A percentile compares a stretch with the other conserved stretches of the same genome.
Conservation (phyloP, 352 stramenopile genomes). For the Phytophthora cactorum region DNA sequence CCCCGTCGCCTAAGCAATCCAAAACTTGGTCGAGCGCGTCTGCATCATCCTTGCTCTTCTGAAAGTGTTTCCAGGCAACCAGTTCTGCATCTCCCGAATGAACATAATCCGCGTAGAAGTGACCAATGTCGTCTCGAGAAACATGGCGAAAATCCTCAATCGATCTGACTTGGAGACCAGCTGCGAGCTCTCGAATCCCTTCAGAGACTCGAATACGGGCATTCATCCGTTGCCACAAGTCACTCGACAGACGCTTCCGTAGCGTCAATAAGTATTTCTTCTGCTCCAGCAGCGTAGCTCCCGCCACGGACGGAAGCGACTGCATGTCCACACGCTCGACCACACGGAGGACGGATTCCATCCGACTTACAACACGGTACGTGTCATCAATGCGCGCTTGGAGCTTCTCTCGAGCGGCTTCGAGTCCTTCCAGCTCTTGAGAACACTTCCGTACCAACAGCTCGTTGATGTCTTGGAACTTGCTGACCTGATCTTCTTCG, state of each 20-base stretch:
- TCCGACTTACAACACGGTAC: conserved; percentile 44
- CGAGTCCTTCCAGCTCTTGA: conserved; percentile 64
- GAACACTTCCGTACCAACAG: conserved; percentile 63
- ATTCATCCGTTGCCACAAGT: conserved; percentile 53
- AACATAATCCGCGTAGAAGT: conserved; percentile 19
- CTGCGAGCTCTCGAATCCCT: conserved; percentile 45
- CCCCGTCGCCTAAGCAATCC: conserved; percentile 18
- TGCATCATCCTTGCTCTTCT: conserved; percentile 31
- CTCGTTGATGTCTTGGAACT: conserved; percentile 71
- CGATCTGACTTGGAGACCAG: conserved; percentile 43
- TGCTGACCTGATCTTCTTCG: conserved; percentile 53
- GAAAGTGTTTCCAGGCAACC: conserved; percentile 32
- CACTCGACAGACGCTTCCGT: conserved; percentile 41
- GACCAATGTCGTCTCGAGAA: conserved; percentile 31
- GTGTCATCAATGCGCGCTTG: conserved; percentile 49
- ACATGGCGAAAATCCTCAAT: conserved; percentile 56
- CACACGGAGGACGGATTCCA: conserved; percentile 55
- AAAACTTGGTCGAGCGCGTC: conserved; percentile 24
- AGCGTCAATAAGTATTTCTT: conserved; percentile 48
- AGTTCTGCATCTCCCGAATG: conserved; percentile 19
- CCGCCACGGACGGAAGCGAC: conserved; percentile 37
- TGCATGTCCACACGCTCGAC: conserved; percentile 49
- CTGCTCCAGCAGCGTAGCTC: conserved; percentile 60
- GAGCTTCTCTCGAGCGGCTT: conserved; percentile 53
- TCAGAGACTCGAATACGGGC: conserved; percentile 40